Evolutionary conservation across 2,329 filamentous ascomycete species (phyloP).

Genomic region (Scolecobasidium constrictum): DNA sequence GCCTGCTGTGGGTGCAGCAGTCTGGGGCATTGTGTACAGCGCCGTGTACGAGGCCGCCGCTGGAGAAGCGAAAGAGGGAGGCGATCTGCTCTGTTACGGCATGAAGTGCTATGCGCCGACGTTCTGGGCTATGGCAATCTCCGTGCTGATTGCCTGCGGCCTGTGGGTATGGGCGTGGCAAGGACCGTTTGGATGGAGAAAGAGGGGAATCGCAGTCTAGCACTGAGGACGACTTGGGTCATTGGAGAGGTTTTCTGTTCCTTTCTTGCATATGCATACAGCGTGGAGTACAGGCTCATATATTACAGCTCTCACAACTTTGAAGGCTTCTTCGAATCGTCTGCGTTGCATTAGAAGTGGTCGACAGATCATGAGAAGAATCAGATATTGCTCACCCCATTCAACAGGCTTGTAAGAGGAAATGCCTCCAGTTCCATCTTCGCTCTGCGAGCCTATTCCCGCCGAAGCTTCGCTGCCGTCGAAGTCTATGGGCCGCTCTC

Average conservation of each 20-base stretch:
- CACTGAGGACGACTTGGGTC: neutral
- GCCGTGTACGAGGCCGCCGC: constrained; percentile 64
- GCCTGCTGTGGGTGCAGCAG: constrained; percentile 73
- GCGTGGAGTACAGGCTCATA: neutral
- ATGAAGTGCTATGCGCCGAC: constrained; percentile 67
- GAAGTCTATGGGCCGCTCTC: too few species aligned
- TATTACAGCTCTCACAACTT: too few species aligned
- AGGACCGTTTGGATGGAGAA: constrained; percentile 63
- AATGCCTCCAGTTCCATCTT: too few species aligned
- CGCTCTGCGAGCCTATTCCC: too few species aligned
- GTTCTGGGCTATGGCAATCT: constrained; percentile 78
- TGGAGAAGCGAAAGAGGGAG: constrained; percentile 28
- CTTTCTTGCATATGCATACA: neutral
- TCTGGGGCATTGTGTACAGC: constrained; percentile 88
- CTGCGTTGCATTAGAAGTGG: too few species aligned
- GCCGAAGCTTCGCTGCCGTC: too few species aligned
- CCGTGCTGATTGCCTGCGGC: constrained; percentile 65
- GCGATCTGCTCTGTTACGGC: constrained; percentile 63
- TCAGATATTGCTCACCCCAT: too few species aligned
- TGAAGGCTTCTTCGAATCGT: too few species aligned
- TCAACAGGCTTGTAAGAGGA: too few species aligned
- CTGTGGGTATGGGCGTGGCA: constrained; percentile 75
- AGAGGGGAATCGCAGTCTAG: constrained; percentile 59
- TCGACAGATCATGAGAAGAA: too few species aligned
- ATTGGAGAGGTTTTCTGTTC: neutral